These are phyloP conservation scores for Pythium scleroteichum DNA, from an alignment of 352 stramenopile genomes.

Conservation along the genomic window DNA sequence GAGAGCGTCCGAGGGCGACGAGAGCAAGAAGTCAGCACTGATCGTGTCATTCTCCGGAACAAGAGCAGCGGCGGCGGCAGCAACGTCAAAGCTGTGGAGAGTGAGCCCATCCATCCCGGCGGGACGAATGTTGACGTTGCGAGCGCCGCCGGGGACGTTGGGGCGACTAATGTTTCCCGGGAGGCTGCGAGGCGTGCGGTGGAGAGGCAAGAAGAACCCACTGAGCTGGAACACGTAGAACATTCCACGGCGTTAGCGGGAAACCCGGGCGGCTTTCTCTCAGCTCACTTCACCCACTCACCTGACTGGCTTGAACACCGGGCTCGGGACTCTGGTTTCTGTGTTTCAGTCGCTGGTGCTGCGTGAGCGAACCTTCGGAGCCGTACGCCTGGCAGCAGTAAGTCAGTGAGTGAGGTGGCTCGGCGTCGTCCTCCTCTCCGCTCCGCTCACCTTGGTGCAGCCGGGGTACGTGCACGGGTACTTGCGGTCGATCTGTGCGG, in stretches of 20 bases:
- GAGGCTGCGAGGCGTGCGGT: conserved; percentile 32
- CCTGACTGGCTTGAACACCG: conserved; percentile 26
- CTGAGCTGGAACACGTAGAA: conserved; percentile 25
- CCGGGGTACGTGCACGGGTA: conserved; percentile 60
- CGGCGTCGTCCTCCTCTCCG: not conserved
- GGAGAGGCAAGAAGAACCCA: conserved; percentile 50
- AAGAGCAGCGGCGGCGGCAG: conserved; percentile 7
- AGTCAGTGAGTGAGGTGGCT: not conserved
- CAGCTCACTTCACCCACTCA: too few relatives aligned
- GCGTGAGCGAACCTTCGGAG: conserved; percentile 74
- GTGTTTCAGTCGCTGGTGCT: conserved; percentile 83
- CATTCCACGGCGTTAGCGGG: not conserved
- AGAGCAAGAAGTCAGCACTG: conserved; percentile 8
- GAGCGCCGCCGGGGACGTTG: conserved; percentile 6
- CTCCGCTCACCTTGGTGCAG: conserved; percentile 53
- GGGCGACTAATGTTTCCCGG: conserved; percentile 7
- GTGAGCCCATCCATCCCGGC: conserved; percentile 37
- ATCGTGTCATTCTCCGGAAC: conserved; percentile 25
- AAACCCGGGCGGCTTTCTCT: not conserved
- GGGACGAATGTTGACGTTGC: conserved; percentile 63
- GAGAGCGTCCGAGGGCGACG: conserved; percentile 19
- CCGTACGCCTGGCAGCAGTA: conserved; percentile 57
- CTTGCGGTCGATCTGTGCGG: conserved; percentile 83
- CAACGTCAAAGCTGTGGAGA: conserved; percentile 19
- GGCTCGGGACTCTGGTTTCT: conserved; percentile 31